A percentile compares a stretch with the other conserved stretches of the same genome.
These are phyloP conservation scores for Dissoconium aciculare DNA, from an alignment of 2,329 filamentous ascomycete species.

Conservation along the genomic window DNA sequence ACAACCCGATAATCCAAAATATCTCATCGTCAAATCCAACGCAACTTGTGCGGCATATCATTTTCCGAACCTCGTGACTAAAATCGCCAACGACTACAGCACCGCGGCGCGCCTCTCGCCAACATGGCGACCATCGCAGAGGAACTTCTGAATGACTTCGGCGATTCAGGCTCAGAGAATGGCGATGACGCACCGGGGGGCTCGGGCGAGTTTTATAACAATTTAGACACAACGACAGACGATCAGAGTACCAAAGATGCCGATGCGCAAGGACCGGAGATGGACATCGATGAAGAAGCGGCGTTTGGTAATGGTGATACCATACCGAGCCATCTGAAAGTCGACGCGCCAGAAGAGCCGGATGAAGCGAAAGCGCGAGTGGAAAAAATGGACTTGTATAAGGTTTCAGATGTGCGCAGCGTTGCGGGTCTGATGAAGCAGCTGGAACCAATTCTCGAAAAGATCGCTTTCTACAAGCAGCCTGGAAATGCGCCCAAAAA, in stretches of 20 bases:
- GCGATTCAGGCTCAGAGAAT: slow-evolving; percentile 66
- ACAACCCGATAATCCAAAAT: too few relatives aligned
- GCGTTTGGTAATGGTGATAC: slow-evolving; percentile 9
- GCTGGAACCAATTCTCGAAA: slow-evolving; percentile 67
- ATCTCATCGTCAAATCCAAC: too few relatives aligned
- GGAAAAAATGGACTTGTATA: slow-evolving; percentile 65
- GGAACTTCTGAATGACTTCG: slow-evolving; percentile 82
- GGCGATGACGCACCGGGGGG: slow-evolving; percentile 35
- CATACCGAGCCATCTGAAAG: slow-evolving; percentile 19
- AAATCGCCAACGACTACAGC: too few relatives aligned
- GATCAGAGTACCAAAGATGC: slow-evolving; percentile 21
- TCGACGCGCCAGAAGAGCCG: slow-evolving; percentile 45
- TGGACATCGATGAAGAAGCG: slow-evolving; percentile 13
- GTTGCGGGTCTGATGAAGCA: slow-evolving; percentile 70
- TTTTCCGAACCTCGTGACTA: too few relatives aligned
- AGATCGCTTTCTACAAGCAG: slow-evolving; percentile 63
- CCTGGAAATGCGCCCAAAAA: slow-evolving; percentile 48
- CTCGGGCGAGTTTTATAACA: slow-evolving; percentile 33
- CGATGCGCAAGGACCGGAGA: slow-evolving; percentile 32
- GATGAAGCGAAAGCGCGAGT: slow-evolving; percentile 62
- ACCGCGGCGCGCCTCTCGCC: slow-evolving; percentile 9
- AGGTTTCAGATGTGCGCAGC: slow-evolving; percentile 61
- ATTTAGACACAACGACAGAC: not conserved
- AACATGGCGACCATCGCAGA: slow-evolving; percentile 81
- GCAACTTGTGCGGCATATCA: too few relatives aligned